Conservation (phyloP, 805 yeast genomes). For the Cyberlindnera mississippiensis region DNA sequence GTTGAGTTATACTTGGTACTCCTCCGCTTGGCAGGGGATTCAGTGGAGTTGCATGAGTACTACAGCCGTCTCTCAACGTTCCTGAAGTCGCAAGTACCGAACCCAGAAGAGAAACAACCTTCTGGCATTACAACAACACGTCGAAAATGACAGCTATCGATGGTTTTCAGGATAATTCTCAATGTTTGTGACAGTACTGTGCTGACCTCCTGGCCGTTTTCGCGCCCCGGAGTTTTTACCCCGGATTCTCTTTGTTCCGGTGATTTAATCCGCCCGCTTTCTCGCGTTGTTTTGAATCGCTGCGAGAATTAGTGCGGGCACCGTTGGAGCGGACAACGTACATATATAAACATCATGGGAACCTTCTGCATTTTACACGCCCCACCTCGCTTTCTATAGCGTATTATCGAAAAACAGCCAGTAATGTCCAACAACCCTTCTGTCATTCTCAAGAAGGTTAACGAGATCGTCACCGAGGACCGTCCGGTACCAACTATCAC, state of each 20-base stretch:
- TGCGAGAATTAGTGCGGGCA: slow-evolving; percentile 6
- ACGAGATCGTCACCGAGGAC: slow-evolving; percentile 61
- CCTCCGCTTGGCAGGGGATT: slow-evolving; percentile 1
- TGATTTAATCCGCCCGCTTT: slow-evolving; percentile 2
- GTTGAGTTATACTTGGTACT: slow-evolving; percentile 20
- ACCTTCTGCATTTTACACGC: not conserved
- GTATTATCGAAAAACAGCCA: too few relatives aligned
- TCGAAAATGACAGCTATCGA: too few relatives aligned
- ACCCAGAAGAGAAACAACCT: slow-evolving; percentile 1
- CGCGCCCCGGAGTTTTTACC: slow-evolving; percentile 2
- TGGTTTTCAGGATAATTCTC: too few relatives aligned
- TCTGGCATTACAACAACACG: too few relatives aligned
- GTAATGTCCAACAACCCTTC: slow-evolving; percentile 25
- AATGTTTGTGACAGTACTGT: too few relatives aligned
- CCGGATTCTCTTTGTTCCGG: not conserved
- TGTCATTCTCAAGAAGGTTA: slow-evolving; percentile 60
- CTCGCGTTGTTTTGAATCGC: slow-evolving; percentile 3
- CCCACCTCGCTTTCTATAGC: too few relatives aligned
- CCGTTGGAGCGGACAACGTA: not conserved
- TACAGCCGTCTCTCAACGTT: slow-evolving; percentile 14
- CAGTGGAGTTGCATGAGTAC: slow-evolving; percentile 5
- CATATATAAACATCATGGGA: not conserved
- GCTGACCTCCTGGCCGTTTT: too few relatives aligned
- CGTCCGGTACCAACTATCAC: slow-evolving; percentile 60
- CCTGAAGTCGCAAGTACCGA: slow-evolving; percentile 10